Conservation (phyloP, 208 protist genomes). For the Trypanosoma avium region DNA sequence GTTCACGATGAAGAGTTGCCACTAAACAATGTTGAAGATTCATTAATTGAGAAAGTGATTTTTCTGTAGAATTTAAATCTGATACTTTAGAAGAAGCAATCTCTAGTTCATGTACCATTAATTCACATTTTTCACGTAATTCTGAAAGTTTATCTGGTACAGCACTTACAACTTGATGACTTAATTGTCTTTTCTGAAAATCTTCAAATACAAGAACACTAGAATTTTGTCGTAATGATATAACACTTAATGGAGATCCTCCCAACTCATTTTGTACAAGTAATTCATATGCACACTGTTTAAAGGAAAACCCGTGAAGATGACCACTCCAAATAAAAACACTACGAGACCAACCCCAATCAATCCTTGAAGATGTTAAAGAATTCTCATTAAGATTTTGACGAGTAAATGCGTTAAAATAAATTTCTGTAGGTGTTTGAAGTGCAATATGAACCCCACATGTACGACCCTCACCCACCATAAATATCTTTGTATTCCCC, state of each 20-base stretch:
- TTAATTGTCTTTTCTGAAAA: slow-evolving; percentile 19
- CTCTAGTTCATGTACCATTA: slow-evolving; percentile 19
- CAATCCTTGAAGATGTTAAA: not conserved
- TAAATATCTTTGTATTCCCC: slow-evolving; percentile 3
- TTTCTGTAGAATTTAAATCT: slow-evolving; percentile 6
- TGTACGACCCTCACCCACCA: slow-evolving; percentile 17
- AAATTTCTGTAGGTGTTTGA: slow-evolving; percentile 16
- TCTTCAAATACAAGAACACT: slow-evolving; percentile 29
- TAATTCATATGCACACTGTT: slow-evolving; percentile 39
- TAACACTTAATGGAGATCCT: slow-evolving; percentile 46
- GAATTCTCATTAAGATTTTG: not conserved
- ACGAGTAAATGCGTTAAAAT: slow-evolving; percentile 9
- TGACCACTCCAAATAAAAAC: slow-evolving; percentile 26
- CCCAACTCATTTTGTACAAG: slow-evolving; percentile 55
- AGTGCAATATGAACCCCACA: slow-evolving; percentile 26
- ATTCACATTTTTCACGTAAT: slow-evolving; percentile 46
- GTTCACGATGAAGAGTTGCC: slow-evolving; percentile 55
- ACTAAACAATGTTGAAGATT: slow-evolving; percentile 49
- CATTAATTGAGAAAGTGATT: slow-evolving; percentile 36
- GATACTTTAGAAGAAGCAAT: not conserved
- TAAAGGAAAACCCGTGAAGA: slow-evolving; percentile 24
- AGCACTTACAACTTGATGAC: slow-evolving; percentile 39
- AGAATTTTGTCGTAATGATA: slow-evolving; percentile 36
- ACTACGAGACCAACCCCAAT: slow-evolving; percentile 22
- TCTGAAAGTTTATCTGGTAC: slow-evolving; percentile 38